Base-by-base conservation (phyloP, 1,284 basidiomycete genomes). In the Microbotryum silenes-acaulis region DNA sequence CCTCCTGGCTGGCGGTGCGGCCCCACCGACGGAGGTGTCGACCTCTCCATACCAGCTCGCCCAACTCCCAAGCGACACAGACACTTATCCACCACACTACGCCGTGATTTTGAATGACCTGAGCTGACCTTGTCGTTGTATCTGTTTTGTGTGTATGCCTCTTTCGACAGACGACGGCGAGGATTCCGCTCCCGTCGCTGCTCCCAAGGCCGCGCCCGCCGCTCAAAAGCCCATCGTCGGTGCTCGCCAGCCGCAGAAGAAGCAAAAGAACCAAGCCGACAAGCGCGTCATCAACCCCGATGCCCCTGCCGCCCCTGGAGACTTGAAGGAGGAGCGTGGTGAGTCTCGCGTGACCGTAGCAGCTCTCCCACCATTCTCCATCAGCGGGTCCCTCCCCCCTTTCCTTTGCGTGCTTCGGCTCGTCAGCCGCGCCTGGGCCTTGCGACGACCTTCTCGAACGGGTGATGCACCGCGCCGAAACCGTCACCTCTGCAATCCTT, bases 311-410 rank as follows among this genome's bases (percentile, higher is more conserved):
- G 59, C 59, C 42, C 62, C 60, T 25, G 60, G 64, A 54, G 59
- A 45, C 49, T 57, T 62, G 62, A 66, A 66, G 62, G 67, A 66
- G 56, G 67, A 68, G 57, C 64, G 67, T 56, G 67, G 67, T 68
- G 49, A 64, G 64, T 45, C 25, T 6, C 18, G 20, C 33, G 27
- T 52, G 27, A 8, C 27, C 31, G n/a, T 16, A 53, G 29, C 33
- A 42, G 51, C 6, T 27, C 37, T 42, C 37, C 37, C 37, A 42
- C 6, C 16, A 0, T 42, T 18, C 37, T 18, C 37, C 37, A 4
- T 10, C 37, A 12, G 14, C 37, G 14, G 14, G 14, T 6, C 37
- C 37, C 1, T 42, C 37, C 37, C 29, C 21, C 23, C 51, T 58
- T 52, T 51, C 56, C 46, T 45, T 18, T 16, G 23, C 33, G 53